These are phyloP conservation scores for Salix purpurea DNA, from an alignment of 345 rosid genomes.

Conservation along the genomic window DNA sequence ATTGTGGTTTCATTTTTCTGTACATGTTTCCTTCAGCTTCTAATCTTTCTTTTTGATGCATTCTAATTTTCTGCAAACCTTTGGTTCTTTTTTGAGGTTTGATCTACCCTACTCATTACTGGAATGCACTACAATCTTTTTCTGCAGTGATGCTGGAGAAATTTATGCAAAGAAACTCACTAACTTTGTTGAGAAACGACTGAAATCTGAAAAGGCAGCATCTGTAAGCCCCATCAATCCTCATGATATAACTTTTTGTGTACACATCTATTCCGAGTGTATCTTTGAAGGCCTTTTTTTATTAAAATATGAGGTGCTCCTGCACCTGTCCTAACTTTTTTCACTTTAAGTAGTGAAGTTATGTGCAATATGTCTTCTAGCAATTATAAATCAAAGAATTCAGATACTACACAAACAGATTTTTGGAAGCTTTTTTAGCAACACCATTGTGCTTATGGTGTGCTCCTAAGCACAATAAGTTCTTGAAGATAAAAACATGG, in stretches of 20 bases:
- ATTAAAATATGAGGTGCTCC: background rate
- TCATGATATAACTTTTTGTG: background rate
- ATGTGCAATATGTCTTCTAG: background rate
- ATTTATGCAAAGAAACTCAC: conserved; percentile 83
- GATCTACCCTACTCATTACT: background rate
- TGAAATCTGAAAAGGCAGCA: conserved; percentile 94
- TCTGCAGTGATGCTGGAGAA: conserved; percentile 78
- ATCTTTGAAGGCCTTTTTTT: background rate
- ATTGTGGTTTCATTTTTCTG: background rate
- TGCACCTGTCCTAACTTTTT: background rate
- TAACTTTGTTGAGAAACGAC: conserved; percentile 83
- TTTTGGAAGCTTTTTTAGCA: background rate
- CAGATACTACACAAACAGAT: background rate
- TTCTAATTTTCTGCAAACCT: background rate
- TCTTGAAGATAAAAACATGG: no score
- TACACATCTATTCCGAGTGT: background rate
- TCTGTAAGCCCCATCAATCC: conserved; percentile 58
- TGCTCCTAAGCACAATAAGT: background rate
- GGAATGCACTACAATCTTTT: conserved; percentile 16
- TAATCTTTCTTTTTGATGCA: background rate
- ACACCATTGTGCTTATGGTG: background rate
- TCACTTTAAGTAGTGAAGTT: background rate
- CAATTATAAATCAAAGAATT: background rate
- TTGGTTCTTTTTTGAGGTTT: background rate
- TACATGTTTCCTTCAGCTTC: background rate